These are phyloP conservation scores for Pontederia crassipes DNA, from an alignment of 176 grass and related monocot species.

Conservation along the genomic window DNA sequence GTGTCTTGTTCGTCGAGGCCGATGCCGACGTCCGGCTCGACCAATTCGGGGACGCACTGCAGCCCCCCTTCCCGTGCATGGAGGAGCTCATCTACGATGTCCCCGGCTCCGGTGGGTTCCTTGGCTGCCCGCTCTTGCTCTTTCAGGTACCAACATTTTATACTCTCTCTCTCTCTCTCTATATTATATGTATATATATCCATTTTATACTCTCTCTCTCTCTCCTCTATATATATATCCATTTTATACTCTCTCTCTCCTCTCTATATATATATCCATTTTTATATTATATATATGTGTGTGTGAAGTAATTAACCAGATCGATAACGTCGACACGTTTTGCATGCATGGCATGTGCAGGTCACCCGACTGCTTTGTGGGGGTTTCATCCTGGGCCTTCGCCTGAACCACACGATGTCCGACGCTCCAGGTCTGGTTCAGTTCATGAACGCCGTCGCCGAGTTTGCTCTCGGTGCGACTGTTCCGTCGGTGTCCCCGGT, in stretches of 20 bases:
- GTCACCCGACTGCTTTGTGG: constrained; percentile 16
- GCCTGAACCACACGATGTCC: constrained; percentile 16
- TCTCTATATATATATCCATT: not conserved
- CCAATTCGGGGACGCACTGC: constrained; percentile 53
- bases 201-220: too few species aligned
- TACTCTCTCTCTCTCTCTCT: too few species aligned
- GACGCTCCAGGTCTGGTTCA: constrained; percentile 17
- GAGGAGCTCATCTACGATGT: constrained; percentile 14
- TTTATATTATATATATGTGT: too few species aligned
- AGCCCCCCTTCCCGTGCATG: constrained; percentile 13
- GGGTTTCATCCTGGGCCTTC: constrained; percentile 12
- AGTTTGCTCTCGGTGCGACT: constrained; percentile 36
- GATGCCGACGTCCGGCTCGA: constrained; percentile 54
- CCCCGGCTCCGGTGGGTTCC: not conserved
- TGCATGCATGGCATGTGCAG: too few species aligned
- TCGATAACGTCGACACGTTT: too few species aligned
- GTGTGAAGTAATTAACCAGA: too few species aligned
- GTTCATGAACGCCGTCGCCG: constrained; percentile 17
- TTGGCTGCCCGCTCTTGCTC: constrained; percentile 7
- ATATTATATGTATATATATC: not conserved
- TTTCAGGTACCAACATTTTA: constrained; percentile 14
- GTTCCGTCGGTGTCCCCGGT: constrained; percentile 34
- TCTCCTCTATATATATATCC: too few species aligned
- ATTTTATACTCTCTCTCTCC: too few species aligned
- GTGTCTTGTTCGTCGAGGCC: constrained; percentile 67